Base-by-base conservation (phyloP, 75 land plant species). In the Isoetes taiwanensis region DNA sequence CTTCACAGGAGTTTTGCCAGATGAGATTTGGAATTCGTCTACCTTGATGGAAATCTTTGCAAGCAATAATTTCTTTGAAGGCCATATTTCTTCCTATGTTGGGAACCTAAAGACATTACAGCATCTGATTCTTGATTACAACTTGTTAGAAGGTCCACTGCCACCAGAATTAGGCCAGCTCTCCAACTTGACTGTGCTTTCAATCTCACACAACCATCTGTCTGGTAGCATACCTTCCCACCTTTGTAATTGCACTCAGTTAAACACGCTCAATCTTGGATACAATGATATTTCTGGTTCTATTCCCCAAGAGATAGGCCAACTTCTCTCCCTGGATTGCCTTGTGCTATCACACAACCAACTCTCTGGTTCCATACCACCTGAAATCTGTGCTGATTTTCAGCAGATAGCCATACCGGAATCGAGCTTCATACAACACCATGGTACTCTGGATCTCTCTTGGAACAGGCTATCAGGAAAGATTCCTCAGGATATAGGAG, bases 281-380 rank as follows among this genome's bases (percentile, higher is more conserved):
- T 58, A 54, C 28, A 90, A 90, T 62, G 41, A 30, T 26, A 64
- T 90, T 33, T 59, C 59, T 1, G 97, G 97, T 0, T 30, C 63
- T 0, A 83, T 90, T 30, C 94, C 97, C 0, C 54, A 39, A 9
- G 48, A 62, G 11, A 52, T 90, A 5, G 65, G 78, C 0, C 34
- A 63, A 28, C 62, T 90, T 14, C 48, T 39, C 1, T 70, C 60
- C 61, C 58, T 90, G 9, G 74, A 82, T 27, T 68, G 67, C 62
- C 61, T 90, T 41, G 83, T 85, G 10, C 74, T 90, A 11, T 90
- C 96, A 0, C 63, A 78, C 29, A 90, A 90, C 60, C 42, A 61
- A 37, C 71, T 90, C 28, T 67, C 81, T 2, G 94, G 97, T 0
- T 14, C 32, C 4, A 86, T 90, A 21, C 97, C 97, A 2, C 42